These are phyloP conservation scores for Euclidium syriacum DNA, from an alignment of 345 rosid species.

Conservation along the genomic window DNA sequence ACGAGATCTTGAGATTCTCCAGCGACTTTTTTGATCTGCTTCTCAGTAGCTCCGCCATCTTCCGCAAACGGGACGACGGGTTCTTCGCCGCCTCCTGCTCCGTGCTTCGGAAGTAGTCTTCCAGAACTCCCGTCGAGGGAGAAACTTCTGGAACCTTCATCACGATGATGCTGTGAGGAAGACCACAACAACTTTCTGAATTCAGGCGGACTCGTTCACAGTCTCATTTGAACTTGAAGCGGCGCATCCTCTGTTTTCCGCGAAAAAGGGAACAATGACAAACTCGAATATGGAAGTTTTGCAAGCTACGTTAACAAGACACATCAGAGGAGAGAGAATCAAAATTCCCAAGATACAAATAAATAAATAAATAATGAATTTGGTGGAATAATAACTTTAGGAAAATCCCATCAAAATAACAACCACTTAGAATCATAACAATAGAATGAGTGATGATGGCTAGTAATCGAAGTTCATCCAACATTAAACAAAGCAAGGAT, in stretches of 20 bases:
- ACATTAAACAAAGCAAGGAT: no score
- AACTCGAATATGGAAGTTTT: no score
- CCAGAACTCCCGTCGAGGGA: constrained; percentile 72
- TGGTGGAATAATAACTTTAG: no score
- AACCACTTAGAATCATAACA: no score
- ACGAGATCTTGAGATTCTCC: constrained; percentile 35
- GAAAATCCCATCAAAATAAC: no score
- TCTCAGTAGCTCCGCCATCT: constrained; percentile 37
- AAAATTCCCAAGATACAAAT: no score
- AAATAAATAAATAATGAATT: no score
- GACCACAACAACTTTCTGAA: constrained; percentile 8
- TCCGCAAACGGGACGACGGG: constrained; percentile 40
- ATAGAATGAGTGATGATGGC: no score
- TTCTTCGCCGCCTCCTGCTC: constrained; percentile 25
- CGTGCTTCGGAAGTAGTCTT: constrained; percentile 74
- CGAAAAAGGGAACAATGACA: no score
- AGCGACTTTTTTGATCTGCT: constrained; percentile 44
- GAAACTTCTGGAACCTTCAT: constrained; percentile 46
- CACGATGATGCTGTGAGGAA: background rate
- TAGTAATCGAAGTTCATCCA: no score
- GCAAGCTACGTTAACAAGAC: no score
- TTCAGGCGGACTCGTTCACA: background rate
- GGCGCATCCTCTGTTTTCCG: background rate
- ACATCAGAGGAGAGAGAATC: no score
- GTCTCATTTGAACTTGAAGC: constrained; percentile 17